Percentiles rank a stretch among this genome's conserved stretches.
Conservation (phyloP, 2,329 filamentous ascomycete species). For the Mycocentrospora acerina region DNA sequence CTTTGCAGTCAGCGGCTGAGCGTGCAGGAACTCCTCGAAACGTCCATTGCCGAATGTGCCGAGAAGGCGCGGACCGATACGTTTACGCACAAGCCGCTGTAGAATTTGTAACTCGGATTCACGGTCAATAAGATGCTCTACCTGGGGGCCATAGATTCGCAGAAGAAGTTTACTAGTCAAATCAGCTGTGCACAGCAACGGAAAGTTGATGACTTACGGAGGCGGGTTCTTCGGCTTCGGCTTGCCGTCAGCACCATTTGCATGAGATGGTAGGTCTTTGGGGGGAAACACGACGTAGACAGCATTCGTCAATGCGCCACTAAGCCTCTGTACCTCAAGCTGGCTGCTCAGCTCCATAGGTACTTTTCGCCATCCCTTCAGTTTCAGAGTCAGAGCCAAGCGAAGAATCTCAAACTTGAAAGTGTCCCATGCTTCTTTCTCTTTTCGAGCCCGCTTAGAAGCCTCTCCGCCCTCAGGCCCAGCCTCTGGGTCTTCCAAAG, state of each 20-base stretch:
- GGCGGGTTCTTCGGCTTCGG: constrained; percentile 51
- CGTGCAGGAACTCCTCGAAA: constrained; percentile 93
- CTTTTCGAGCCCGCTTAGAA: constrained; percentile 57
- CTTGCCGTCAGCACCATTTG: constrained; percentile 41
- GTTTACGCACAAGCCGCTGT: constrained; percentile 81
- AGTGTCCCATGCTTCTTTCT: constrained; percentile 73
- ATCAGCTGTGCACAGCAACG: constrained; percentile 10
- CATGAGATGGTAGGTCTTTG: constrained; percentile 53
- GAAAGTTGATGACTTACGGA: constrained; percentile 47
- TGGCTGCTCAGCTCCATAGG: constrained; percentile 68
- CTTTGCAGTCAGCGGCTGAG: constrained; percentile 72
- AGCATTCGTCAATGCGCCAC: constrained; percentile 92
- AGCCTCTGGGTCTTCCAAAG: constrained; percentile 58
- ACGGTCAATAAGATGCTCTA: constrained; percentile 92
- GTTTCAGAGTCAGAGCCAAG: constrained; percentile 79
- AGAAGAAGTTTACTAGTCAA: constrained; percentile 72
- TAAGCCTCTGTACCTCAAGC: constrained; percentile 73
- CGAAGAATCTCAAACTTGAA: constrained; percentile 95
- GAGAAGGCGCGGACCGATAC: constrained; percentile 85
- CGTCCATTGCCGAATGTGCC: constrained; percentile 93
- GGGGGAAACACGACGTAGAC: constrained; percentile 93
- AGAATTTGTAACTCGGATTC: constrained; percentile 87
- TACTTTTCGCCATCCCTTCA: constrained; percentile 90
- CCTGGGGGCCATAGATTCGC: constrained; percentile 91
- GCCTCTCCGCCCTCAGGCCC: constrained; percentile 45